Percentiles rank a stretch among this genome's conserved stretches.
Evolutionary conservation across 805 yeast genomes (phyloP).

Genomic region (Trichomonascus vanleenenianus): DNA sequence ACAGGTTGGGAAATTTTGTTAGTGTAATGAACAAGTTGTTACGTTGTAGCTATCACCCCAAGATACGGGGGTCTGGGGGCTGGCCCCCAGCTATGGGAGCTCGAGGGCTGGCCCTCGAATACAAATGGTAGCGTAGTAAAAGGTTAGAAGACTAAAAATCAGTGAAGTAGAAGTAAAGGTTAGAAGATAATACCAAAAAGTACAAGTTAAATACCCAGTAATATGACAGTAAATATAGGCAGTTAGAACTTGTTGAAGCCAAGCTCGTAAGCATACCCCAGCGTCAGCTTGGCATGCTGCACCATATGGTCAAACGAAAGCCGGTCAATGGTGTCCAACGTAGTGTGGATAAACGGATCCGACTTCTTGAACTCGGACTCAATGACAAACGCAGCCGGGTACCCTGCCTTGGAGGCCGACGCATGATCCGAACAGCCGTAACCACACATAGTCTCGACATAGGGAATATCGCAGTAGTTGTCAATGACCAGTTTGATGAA

Average conservation of each 20-base stretch:
- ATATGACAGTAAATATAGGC: too few species aligned
- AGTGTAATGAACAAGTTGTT: too few species aligned
- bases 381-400: constrained; percentile 73
- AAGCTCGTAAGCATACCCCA: constrained; percentile 70
- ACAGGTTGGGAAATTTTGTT: too few species aligned
- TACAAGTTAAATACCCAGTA: neutral
- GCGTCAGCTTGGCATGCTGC: constrained; percentile 70
- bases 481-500: constrained; percentile 57
- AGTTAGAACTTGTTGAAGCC: constrained; percentile 25
- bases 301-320: constrained; percentile 70
- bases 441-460: constrained; percentile 73
- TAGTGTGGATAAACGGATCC: constrained; percentile 67
- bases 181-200: neutral
- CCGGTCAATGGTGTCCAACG: constrained; percentile 73
- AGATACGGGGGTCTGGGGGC: too few species aligned
- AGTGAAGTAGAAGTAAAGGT: too few species aligned
- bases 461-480: constrained; percentile 58
- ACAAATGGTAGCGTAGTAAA: too few species aligned
- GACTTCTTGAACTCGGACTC: constrained; percentile 64
- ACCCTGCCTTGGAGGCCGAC: constrained; percentile 75
- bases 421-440: constrained; percentile 94
- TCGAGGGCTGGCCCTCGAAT: too few species aligned
- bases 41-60: too few species aligned
- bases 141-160: too few species aligned
- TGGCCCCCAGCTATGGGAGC: too few species aligned